Conservation (phyloP, 1,139 yeast genomes). For the Geotrichum macrosporum region DNA sequence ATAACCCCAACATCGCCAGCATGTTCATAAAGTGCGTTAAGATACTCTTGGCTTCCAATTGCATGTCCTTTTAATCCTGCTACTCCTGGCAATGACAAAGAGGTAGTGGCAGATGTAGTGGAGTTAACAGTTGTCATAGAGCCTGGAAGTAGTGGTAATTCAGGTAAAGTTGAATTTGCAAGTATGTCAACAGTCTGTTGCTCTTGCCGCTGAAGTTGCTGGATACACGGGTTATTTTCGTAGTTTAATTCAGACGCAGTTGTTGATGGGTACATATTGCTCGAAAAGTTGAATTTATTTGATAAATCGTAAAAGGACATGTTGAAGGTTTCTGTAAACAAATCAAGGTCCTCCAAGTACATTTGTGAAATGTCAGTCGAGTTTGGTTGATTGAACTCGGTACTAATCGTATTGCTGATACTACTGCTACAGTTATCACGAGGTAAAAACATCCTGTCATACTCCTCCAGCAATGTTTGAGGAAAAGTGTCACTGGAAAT, state of each 20-base stretch:
- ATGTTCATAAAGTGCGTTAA: slow-evolving; percentile 14
- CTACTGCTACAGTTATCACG: slow-evolving; percentile 3
- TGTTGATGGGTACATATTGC: slow-evolving; percentile 12
- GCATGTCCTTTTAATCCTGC: not conserved
- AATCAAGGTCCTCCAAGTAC: slow-evolving; percentile 16
- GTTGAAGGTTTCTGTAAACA: slow-evolving; percentile 18
- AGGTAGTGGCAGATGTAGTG: not conserved
- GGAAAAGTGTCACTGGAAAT: slow-evolving; percentile 11
- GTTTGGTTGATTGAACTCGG: slow-evolving; percentile 9
- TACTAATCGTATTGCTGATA: not conserved
- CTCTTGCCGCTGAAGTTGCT: not conserved
- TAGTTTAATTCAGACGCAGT: not conserved
- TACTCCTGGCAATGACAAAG: not conserved
- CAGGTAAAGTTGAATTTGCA: not conserved
- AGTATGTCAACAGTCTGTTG: not conserved
- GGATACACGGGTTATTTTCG: not conserved
- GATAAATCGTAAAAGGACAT: slow-evolving; percentile 15
- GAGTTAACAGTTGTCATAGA: not conserved
- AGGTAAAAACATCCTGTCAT: slow-evolving; percentile 15
- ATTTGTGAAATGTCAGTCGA: slow-evolving; percentile 9
- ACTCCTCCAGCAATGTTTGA: slow-evolving; percentile 14
- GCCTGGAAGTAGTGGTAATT: too few relatives aligned
- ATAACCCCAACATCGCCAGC: slow-evolving; percentile 18
- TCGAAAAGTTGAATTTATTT: slow-evolving; percentile 14
- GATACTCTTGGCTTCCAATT: slow-evolving; percentile 1